phyloP scores from a whole-genome alignment of 192 early-diverging fungal genomes.

The Podila epigama region DNA sequence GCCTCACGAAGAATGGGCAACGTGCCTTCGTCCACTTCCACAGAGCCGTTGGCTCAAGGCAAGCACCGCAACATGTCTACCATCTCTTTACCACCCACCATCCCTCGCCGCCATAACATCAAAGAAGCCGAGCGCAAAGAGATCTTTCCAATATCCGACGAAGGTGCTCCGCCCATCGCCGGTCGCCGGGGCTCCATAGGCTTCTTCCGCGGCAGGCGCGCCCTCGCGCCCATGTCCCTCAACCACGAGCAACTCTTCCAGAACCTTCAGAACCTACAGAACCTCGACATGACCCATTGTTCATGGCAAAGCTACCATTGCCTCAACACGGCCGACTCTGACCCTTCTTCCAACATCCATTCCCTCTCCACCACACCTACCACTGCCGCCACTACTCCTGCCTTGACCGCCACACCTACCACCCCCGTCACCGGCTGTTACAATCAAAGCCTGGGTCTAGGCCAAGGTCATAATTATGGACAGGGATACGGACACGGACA shows the following conservation, averaged over 20 bases:
- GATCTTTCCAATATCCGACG: constrained; percentile 49
- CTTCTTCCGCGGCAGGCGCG: constrained; percentile 39
- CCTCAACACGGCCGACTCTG: constrained; percentile 31
- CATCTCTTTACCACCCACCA: constrained; percentile 42
- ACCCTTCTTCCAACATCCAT: constrained; percentile 23
- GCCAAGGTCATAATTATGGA: no score
- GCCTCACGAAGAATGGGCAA: constrained; percentile 37
- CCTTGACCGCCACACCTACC: constrained; percentile 33
- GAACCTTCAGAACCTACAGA: constrained; percentile 36
- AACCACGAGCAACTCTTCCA: constrained; percentile 45
- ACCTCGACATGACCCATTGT: constrained; percentile 33
- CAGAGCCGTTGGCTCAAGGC: constrained; percentile 44
- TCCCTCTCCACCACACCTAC: constrained; percentile 44
- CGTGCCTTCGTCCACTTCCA: constrained; percentile 47
- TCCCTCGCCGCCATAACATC: constrained; percentile 44
- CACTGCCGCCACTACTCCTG: constrained; percentile 31
- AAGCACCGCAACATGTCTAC: constrained; percentile 44
- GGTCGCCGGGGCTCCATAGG: constrained; percentile 38
- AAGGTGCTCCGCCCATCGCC: constrained; percentile 23
- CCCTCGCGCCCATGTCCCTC: constrained; percentile 24
- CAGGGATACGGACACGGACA: no score
- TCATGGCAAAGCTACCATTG: constrained; percentile 28
- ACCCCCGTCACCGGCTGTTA: constrained; percentile 21
- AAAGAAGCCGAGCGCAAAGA: constrained; percentile 48
- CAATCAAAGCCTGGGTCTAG: not conserved